Base-by-base conservation (phyloP, 441 rosid genomes). In the Biscutella laevigata region DNA sequence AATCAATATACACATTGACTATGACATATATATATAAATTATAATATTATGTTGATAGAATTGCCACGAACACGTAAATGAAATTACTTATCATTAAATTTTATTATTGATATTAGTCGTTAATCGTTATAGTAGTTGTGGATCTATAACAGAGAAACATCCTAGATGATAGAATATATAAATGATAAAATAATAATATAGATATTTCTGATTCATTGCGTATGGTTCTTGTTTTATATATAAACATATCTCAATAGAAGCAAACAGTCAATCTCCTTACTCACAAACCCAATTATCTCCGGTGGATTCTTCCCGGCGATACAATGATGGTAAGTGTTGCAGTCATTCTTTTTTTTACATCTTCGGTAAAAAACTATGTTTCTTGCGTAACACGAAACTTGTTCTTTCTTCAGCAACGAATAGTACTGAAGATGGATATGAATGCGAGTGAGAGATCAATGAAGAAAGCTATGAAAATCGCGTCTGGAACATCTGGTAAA, bases 381-480 rank as follows among this genome's bases (percentile, higher is more conserved):
- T n/a, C n/a, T n/a, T n/a, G n/a, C n/a, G n/a, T n/a, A n/a, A n/a
- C n/a, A 24, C 26, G 5, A 24, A 25, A 4, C 1, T 25, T 25
- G 2, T 24, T 24, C 27, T 25, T 25, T 25, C 13, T 20, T 50
- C 60, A 62, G 77, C 70, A 73, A 66, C n/a, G 37, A 10, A 59
- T 62, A 24, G 62, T 62, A 32, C 20, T 69, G 1, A 69, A 66
- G 36, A 35, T 73, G 55, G 64, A 59, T 20, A 50, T 62, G 59
- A 59, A 12, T 14, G 13, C 7, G 1, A 35, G 25, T 24, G 67
- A 58, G 22, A 69, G 62, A 69, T 4, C 16, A 10, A 63, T 53
- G 29, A 32, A 48, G 36, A 62, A 62, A 56, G 69, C 71, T 17
- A 54, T 69, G 66, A 66, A 49, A 20, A 53, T 61, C 3, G 66